Conservation (phyloP, 345 rosid species). For the Salix arbutifolia region DNA sequence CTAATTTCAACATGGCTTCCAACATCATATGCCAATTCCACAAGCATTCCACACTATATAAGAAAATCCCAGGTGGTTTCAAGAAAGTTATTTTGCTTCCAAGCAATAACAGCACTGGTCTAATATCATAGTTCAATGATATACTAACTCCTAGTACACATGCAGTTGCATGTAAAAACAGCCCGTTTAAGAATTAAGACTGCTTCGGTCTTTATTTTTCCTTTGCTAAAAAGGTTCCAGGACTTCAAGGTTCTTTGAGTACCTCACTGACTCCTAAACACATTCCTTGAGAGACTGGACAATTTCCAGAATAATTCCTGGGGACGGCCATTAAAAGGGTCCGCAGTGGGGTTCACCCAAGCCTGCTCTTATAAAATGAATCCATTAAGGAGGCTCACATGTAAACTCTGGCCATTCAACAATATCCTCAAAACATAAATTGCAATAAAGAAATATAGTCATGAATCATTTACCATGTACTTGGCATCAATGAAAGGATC, state of each 20-base stretch:
- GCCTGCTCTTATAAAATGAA: background rate
- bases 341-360: background rate
- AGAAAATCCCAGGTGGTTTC: background rate
- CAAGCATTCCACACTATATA: background rate
- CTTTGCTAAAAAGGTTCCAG: background rate
- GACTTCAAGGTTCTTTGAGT: background rate
- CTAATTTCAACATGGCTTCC: background rate
- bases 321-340: background rate
- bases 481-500: conserved; percentile 94
- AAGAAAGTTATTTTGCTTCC: background rate
- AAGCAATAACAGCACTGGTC: background rate
- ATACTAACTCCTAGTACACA: background rate
- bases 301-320: background rate
- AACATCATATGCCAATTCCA: background rate
- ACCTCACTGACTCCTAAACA: background rate
- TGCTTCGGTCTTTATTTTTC: background rate
- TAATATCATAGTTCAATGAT: background rate
- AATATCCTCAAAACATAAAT: background rate
- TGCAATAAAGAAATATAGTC: background rate
- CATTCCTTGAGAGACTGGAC: background rate
- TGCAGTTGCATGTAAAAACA: background rate
- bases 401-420: background rate
- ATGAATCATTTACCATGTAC: conserved; percentile 66
- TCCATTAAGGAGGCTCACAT: background rate
- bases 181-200: background rate